A percentile compares a stretch with the other conserved stretches of the same genome.
phyloP scores from a whole-genome alignment of 371 early-diverging fungal species.

The Capillidium rhysosporum region DNA sequence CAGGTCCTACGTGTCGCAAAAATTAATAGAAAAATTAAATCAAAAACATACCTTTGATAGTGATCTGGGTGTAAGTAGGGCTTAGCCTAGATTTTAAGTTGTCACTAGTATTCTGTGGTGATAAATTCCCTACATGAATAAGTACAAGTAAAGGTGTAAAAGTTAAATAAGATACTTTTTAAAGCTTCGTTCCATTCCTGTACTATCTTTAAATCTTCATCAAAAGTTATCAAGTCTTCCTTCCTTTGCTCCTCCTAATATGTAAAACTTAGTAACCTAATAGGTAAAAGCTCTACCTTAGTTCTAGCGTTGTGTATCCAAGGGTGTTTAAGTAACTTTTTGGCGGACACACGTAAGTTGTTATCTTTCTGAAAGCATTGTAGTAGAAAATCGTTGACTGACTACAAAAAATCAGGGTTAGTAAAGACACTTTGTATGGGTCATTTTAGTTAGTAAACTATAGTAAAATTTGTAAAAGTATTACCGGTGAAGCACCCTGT shows the following conservation, averaged over 20 bases:
- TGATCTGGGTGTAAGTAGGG: neutral
- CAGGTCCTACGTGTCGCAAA: neutral
- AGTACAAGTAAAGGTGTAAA: too few species aligned
- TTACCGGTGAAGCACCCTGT: slow-evolving; percentile 48
- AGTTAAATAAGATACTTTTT: slow-evolving; percentile 4
- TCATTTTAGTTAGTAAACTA: neutral
- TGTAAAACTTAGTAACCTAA: too few species aligned
- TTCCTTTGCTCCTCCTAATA: neutral
- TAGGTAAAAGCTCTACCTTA: neutral
- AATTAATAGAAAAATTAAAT: neutral
- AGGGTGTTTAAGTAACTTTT: slow-evolving; percentile 39
- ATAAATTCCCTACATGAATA: neutral
- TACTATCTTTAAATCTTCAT: slow-evolving; percentile 16
- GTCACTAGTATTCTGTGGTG: neutral
- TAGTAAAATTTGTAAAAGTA: neutral
- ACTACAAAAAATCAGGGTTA: slow-evolving; percentile 12
- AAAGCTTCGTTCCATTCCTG: slow-evolving; percentile 19
- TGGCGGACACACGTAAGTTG: slow-evolving; percentile 39
- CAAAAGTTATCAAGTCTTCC: slow-evolving; percentile 1
- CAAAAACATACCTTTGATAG: neutral
- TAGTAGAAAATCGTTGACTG: slow-evolving; percentile 50
- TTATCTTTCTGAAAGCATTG: slow-evolving; percentile 74
- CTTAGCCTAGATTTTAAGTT: neutral
- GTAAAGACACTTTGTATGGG: too few species aligned
- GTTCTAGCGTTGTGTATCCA: slow-evolving; percentile 29